Evolutionary conservation across 495 filamentous ascomycete species (phyloP), one percentile per base, ranked within the genome.

Genomic region (Annulohypoxylon bovei): DNA sequence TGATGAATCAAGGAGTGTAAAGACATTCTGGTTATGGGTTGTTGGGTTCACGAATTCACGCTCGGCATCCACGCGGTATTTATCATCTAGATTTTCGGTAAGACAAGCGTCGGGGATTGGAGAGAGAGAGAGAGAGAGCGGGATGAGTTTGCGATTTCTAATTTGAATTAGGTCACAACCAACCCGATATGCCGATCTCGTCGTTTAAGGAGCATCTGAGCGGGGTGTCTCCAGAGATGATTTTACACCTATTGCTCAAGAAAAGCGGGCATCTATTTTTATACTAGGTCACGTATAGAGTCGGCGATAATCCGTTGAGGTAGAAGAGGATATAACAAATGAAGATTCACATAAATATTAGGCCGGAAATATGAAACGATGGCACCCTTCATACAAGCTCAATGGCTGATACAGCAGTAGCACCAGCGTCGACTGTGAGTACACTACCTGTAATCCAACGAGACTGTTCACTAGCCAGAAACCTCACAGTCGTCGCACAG

Each of bases 371-470:
- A 23, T 14, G 12, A 12, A 50, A 28, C 23, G 33, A 56, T 27
- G 11, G 25, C 14, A 8, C 33, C 32, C 23, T 60, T 68, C n/a
- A 73, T 32, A 69, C 65, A 62, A 56, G 65, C 18, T 62, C 54
- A 16, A 69, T 52, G 20, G 46, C 65, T 3, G 70, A 73, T 9
- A 73, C 70, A 9, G 74, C 70, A 6, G 81, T 84, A 18, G 76
- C 78, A n/a, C 83, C 82, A 14, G 80, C 85, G 73, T 86, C 85
- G 9, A 86, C 83, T 1, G 83, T 78, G 25, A 86, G 65, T 33
- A 82, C 76, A 0, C 78, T 76, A 2, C 84, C 84, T 1, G 84
- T 86, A 50, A 87, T 82, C 82, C 83, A 86, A 16, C 81, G 75
- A 9, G 83, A 77, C 55, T 86, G 77, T 46, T 83, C 80, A 1